Base-by-base conservation (phyloP, 768 basidiomycete species). In the Pleurotus tuber-regium region DNA sequence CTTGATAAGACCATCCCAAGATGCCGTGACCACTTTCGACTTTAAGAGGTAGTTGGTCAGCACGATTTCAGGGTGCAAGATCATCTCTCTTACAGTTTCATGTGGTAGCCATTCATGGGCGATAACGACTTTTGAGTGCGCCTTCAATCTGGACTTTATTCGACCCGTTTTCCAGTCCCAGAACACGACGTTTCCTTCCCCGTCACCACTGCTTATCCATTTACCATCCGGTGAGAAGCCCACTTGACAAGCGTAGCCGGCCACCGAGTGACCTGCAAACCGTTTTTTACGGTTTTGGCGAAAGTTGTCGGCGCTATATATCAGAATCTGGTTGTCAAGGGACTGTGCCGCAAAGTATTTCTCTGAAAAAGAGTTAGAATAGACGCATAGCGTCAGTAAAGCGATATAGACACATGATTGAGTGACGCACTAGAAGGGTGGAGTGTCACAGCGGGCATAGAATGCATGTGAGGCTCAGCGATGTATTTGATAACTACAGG, bases 101-200 rank as follows among this genome's bases (percentile, higher is more conserved):
- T 99, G 95, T 46, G 96, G 97, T 53, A 99, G 70, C 97, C 97
- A 99, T 63, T 92, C 92, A 63, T 99, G 97, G 18, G 92, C 83
- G 60, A 99, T 98, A 46, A 98, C 91, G n/a, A 97, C 96, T 70
- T 98, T 93, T 10, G 80, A 84, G 67, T 98, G 97, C 2, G 92
- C 92, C 57, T 84, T 83, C 50, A 98, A 69, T 31, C 92, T 77
- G 50, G 89, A 92, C 72, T 95, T 92, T 67, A 98, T 94, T 56
- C 92, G 84, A 1, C 94, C 91, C n/a, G 87, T 95, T 72, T 97
- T 98, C 91, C 92, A 99, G 67, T 98, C 97, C 97, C 97, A 99
- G 69, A 98, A 96, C 2, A 98, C 89, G 36, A 99, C 78, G 66
- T 97, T 94, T 7, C 97, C 97, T 59, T 87, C 85, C 8, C 91